These are phyloP conservation scores for Phaffia tasmanica DNA, from an alignment of 768 basidiomycete genomes.

Conservation along the genomic window DNA sequence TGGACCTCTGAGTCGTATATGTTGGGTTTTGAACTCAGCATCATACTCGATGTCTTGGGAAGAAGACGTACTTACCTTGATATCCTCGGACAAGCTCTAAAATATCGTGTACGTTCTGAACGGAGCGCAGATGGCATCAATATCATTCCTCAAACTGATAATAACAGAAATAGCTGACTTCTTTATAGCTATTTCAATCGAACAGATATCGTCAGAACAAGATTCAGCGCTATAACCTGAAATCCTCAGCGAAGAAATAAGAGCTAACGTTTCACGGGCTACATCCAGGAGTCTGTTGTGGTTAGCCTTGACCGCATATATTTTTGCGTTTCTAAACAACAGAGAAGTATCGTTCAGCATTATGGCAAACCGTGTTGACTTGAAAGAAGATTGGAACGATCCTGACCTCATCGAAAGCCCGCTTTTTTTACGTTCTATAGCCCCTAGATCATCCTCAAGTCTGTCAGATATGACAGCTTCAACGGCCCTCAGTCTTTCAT, in stretches of 20 bases:
- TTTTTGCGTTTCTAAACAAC: slow-evolving; percentile 52
- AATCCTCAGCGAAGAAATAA: too few species aligned
- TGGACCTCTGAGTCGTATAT: slow-evolving; percentile 52
- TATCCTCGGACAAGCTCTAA: slow-evolving; percentile 25
- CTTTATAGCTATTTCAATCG: neutral
- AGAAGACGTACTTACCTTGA: neutral
- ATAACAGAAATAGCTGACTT: neutral
- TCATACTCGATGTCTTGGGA: neutral
- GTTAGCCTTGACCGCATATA: slow-evolving; percentile 85
- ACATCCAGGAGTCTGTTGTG: slow-evolving; percentile 79
- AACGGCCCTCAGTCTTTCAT: slow-evolving; percentile 58
- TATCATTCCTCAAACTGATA: neutral
- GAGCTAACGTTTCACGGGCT: slow-evolving; percentile 69
- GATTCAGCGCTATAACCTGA: neutral
- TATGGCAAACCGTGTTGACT: neutral
- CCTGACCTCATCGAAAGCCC: slow-evolving; percentile 13
- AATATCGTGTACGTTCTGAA: slow-evolving; percentile 84
- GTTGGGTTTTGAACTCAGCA: slow-evolving; percentile 48
- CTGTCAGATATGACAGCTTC: slow-evolving; percentile 35
- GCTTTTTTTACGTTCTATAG: slow-evolving; percentile 6
- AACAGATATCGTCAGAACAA: neutral
- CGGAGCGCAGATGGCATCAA: slow-evolving; percentile 33
- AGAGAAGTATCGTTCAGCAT: neutral
- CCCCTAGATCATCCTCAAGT: slow-evolving; percentile 20
- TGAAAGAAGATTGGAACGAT: neutral